Evolutionary conservation across 2,329 filamentous ascomycete genomes (phyloP).

Genomic region (Nemania diffusa): DNA sequence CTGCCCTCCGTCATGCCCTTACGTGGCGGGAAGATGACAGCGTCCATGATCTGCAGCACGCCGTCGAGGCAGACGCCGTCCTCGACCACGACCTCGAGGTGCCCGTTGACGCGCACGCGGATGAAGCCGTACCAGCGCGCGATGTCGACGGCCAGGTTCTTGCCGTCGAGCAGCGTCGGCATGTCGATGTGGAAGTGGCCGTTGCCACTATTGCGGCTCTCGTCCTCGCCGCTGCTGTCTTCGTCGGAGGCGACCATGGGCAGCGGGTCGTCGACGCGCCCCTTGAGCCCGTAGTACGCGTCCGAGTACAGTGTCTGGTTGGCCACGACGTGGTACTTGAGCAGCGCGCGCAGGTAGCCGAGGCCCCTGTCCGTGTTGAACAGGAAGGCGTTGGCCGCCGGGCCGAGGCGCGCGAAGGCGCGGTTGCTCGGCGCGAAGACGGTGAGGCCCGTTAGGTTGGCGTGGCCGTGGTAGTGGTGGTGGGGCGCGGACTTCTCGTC

Average conservation of each 20-base stretch:
- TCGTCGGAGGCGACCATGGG: background rate
- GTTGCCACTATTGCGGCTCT: constrained; percentile 45
- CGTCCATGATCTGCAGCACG: constrained; percentile 80
- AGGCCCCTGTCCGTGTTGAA: constrained; percentile 79
- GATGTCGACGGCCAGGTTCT: constrained; percentile 77
- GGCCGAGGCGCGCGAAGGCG: constrained; percentile 81
- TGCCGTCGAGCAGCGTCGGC: constrained; percentile 74
- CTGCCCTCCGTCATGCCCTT: constrained; percentile 51
- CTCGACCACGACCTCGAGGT: constrained; percentile 69
- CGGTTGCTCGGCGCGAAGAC: constrained; percentile 83
- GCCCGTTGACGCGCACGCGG: constrained; percentile 79
- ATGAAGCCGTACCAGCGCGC: constrained; percentile 74
- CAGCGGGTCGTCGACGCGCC: constrained; percentile 13
- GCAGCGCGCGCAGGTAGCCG: constrained; percentile 79
- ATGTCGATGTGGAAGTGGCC: constrained; percentile 75
- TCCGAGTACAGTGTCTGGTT: constrained; percentile 74
- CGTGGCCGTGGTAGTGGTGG: constrained; percentile 54
- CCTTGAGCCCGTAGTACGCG: constrained; percentile 70
- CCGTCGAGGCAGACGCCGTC: constrained; percentile 82
- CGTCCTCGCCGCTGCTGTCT: constrained; percentile 36
- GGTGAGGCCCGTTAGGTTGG: constrained; percentile 71
- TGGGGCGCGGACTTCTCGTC: constrained; percentile 31
- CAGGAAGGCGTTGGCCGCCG: constrained; percentile 80
- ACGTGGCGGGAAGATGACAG: constrained; percentile 81
- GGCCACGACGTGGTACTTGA: constrained; percentile 49